Conservation (phyloP, 2,329 filamentous ascomycete genomes). For the Exophiala oligosperma region DNA sequence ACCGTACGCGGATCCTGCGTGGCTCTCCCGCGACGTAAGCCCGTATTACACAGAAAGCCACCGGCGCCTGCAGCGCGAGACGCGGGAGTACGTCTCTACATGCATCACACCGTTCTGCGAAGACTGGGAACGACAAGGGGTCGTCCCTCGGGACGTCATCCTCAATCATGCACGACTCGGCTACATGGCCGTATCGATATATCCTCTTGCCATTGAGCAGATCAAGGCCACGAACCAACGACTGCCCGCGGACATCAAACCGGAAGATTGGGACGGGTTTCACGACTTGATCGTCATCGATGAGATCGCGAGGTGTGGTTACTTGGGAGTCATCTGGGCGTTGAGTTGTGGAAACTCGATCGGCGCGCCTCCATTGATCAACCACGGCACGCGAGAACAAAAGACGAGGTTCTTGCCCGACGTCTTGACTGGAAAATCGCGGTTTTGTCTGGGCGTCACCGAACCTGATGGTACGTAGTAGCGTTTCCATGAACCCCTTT, state of each 20-base stretch:
- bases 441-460: constrained; percentile 63
- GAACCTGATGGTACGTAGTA: constrained; percentile 32
- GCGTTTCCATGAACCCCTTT: background rate
- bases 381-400: constrained; percentile 34
- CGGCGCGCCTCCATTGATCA: constrained; percentile 35
- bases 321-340: constrained; percentile 35
- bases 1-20: constrained; percentile 40
- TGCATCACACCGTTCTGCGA: constrained; percentile 59
- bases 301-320: constrained; percentile 39
- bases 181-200: constrained; percentile 22
- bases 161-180: constrained; percentile 16
- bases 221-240: constrained; percentile 21
- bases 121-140: constrained; percentile 63
- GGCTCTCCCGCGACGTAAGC: constrained; percentile 48
- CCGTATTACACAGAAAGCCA: constrained; percentile 66
- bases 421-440: constrained; percentile 56
- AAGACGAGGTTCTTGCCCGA: constrained; percentile 55
- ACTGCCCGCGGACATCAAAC: constrained; percentile 33
- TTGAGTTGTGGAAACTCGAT: constrained; percentile 36
- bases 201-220: constrained; percentile 16
- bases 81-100: constrained; percentile 61
- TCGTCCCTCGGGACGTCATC: constrained; percentile 43
- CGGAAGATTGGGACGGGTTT: constrained; percentile 39
- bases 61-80: constrained; percentile 55
- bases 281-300: constrained; percentile 40